A percentile compares a stretch with the other conserved stretches of the same genome.
Conservation (phyloP, 1,284 basidiomycete species). For the Trichosporon asahii region DNA sequence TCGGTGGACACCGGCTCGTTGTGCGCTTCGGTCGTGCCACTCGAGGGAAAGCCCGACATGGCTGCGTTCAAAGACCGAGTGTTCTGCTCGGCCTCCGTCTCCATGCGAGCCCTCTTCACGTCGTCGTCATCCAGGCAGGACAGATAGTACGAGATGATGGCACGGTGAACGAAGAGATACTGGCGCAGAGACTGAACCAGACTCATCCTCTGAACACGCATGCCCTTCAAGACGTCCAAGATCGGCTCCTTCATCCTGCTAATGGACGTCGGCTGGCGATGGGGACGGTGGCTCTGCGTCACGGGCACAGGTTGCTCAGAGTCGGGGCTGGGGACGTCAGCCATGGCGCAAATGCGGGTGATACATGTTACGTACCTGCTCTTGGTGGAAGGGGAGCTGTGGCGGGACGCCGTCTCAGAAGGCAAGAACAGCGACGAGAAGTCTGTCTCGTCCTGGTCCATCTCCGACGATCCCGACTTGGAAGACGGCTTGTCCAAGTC, state of each 20-base stretch:
- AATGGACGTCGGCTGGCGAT: constrained; percentile 59
- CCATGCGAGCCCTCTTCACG: constrained; percentile 5
- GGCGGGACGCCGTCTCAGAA: not conserved
- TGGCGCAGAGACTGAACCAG: constrained; percentile 82
- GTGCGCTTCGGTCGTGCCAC: not conserved
- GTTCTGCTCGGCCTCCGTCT: not conserved
- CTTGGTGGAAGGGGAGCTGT: not conserved
- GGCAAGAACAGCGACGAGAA: not conserved
- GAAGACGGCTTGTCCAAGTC: not conserved
- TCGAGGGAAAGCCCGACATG: constrained; percentile 9
- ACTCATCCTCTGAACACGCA: constrained; percentile 88
- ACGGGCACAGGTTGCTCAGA: constrained; percentile 17
- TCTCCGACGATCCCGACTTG: not conserved
- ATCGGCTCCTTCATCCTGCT: constrained; percentile 68
- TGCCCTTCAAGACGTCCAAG: constrained; percentile 72
- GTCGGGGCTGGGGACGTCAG: not conserved
- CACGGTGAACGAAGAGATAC: constrained; percentile 84
- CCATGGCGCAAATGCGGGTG: too few species aligned
- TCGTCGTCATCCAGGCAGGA: constrained; percentile 67
- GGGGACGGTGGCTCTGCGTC: constrained; percentile 27
- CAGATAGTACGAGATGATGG: constrained; percentile 74
- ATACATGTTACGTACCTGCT: not conserved
- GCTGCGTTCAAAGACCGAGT: not conserved
- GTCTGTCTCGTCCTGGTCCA: not conserved
- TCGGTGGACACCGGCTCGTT: not conserved